Evolutionary conservation across 2,329 filamentous ascomycete species (phyloP), one percentile per base, ranked within the genome.

Genomic region (Penicillium corylophilum): DNA sequence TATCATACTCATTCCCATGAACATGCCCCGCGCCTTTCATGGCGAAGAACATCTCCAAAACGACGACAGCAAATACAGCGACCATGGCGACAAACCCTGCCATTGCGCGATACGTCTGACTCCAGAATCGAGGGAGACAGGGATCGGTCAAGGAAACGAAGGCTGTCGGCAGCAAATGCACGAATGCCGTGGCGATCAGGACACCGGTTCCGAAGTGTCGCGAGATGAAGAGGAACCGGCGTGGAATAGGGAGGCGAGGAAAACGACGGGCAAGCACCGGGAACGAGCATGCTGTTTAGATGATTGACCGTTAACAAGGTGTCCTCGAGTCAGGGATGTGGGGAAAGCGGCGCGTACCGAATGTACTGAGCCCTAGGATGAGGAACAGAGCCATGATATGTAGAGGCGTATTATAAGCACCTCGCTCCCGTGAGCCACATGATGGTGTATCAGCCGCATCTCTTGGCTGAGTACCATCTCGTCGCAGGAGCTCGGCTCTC

Each of bases 1-100:
- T 73, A 55, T 81, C 77, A 55, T 80, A 82, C 53, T 80, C 79
- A 28, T 70, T 76, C 12, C 75, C 72, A 64, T 86, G 83, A 43
- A 79, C 76, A 65, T 86, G 83, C 15, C 77, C 77, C 8, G 82
- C 83, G 5, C 84, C 84, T 65, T 81, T 80, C 47, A 86, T 88
- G 0, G 90, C 91, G 61, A 97, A 86, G 69, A 91, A 90, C 74
- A 94, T 95, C 71, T 97, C 93, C 46, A 96, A 81, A 2, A 84
- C 82, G 6, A 95, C 89, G 3, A 96, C 91, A 4, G 88, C 76
- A 53, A 95, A 79, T n/a, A 90, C 88, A 10, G 88, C 85, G 9
- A 85, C 71, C 88, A 95, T 93, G 50, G 89, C 88, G 42, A 95
- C 82, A 43, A 94, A 79, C 2, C 91, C 90, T 0, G 90, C 85